These are phyloP conservation scores for Pichia exigua DNA, from an alignment of 805 yeast genomes.

Conservation along the genomic window DNA sequence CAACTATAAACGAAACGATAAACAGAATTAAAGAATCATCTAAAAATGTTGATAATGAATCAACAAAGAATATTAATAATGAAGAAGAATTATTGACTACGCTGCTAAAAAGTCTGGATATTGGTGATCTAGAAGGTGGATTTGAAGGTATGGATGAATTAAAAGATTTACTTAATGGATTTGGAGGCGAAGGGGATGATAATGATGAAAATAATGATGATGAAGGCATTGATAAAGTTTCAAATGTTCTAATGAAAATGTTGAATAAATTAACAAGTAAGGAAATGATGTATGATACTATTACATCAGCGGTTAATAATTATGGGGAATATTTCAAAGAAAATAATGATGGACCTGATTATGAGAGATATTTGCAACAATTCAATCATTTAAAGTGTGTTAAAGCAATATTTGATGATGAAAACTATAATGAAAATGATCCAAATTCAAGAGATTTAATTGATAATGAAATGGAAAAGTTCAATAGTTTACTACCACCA, in stretches of 20 bases:
- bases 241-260: conserved; percentile 61
- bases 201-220: conserved; percentile 28
- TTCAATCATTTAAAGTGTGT: conserved; percentile 53
- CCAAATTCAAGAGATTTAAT: conserved; percentile 41
- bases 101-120: conserved; percentile 55
- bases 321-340: conserved; percentile 64
- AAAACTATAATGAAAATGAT: conserved; percentile 49
- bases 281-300: conserved; percentile 80
- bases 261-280: conserved; percentile 77
- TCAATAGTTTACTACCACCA: conserved; percentile 73
- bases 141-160: conserved; percentile 28
- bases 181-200: background rate
- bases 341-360: conserved; percentile 22
- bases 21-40: conserved; percentile 73
- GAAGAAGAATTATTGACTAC: conserved; percentile 50
- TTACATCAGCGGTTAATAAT: conserved; percentile 68
- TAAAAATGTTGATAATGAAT: conserved; percentile 53
- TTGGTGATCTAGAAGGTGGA: conserved; percentile 5
- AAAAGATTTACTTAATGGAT: background rate
- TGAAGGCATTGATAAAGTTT: conserved; percentile 28
- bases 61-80: conserved; percentile 30
- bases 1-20: conserved; percentile 69
- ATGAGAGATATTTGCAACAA: conserved; percentile 53
- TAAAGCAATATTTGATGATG: conserved; percentile 57
- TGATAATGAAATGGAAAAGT: conserved; percentile 51